A percentile compares a stretch with the other conserved stretches of the same genome.
phyloP scores from a whole-genome alignment of 2,329 filamentous ascomycete species.

The Dactylella cylindrospora region DNA sequence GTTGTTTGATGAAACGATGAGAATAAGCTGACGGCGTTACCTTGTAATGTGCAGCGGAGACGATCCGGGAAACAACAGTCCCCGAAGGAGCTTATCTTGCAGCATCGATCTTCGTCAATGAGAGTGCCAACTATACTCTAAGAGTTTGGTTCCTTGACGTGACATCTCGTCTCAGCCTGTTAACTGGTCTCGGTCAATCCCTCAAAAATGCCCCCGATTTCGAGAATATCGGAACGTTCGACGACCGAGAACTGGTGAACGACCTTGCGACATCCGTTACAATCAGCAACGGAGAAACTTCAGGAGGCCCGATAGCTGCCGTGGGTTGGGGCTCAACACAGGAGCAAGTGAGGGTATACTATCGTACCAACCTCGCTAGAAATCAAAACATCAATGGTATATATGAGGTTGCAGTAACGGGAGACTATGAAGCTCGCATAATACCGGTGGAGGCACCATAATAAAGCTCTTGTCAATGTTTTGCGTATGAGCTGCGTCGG shows the following conservation, averaged over 20 bases:
- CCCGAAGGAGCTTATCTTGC: constrained; percentile 15
- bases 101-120: constrained; percentile 9
- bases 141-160: constrained; percentile 27
- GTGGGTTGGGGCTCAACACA: constrained; percentile 15
- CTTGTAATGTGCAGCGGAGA: constrained; percentile 11
- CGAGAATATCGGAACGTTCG: constrained; percentile 26
- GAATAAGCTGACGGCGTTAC: constrained; percentile 5
- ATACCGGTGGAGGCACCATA: too few relatives aligned
- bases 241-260: constrained; percentile 6
- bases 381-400: constrained; percentile 22
- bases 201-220: constrained; percentile 13
- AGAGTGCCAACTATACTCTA: constrained; percentile 11
- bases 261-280: background rate
- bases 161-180: constrained; percentile 2
- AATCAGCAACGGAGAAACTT: constrained; percentile 25
- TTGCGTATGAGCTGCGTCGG: too few relatives aligned
- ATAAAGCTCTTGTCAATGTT: too few relatives aligned
- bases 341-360: constrained; percentile 35
- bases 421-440: too few relatives aligned
- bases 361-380: constrained; percentile 3
- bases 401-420: constrained; percentile 19
- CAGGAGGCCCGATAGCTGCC: constrained; percentile 20
- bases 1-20: background rate
- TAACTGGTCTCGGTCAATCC: constrained; percentile 19
- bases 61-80: constrained; percentile 10